Evolutionary conservation across 2,329 filamentous ascomycete species (phyloP).

Genomic region (Botrytis medusae): DNA sequence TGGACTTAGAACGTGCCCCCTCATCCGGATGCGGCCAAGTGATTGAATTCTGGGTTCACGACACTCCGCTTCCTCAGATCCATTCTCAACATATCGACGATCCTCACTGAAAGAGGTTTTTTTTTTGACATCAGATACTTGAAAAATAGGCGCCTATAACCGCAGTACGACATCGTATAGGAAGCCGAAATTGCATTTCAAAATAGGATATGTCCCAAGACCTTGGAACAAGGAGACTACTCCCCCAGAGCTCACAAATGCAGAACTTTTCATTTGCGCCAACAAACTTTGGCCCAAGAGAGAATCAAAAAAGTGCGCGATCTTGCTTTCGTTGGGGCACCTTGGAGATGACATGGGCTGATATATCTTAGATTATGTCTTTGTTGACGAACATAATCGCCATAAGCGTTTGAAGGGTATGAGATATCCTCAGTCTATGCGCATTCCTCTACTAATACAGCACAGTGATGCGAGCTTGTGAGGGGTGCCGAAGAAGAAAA

Average conservation of each 20-base stretch:
- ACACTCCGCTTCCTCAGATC: slow-evolving; percentile 12
- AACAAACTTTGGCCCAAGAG: slow-evolving; percentile 61
- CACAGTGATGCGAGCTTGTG: slow-evolving; percentile 94
- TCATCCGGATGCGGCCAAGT: slow-evolving; percentile 6
- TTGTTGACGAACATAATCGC: slow-evolving; percentile 97
- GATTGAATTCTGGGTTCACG: slow-evolving; percentile 5
- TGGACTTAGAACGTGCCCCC: slow-evolving; percentile 10
- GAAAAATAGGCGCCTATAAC: background rate
- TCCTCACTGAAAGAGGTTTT: background rate
- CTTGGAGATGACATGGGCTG: slow-evolving; percentile 32
- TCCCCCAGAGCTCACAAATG: slow-evolving; percentile 69
- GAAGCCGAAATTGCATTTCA: slow-evolving; percentile 4
- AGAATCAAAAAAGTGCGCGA: slow-evolving; percentile 79
- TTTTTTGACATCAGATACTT: background rate
- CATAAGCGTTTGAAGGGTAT: slow-evolving; percentile 94
- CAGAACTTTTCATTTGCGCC: slow-evolving; percentile 76
- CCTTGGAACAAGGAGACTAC: slow-evolving; percentile 58
- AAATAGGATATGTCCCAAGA: slow-evolving; percentile 59
- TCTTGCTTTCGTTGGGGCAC: background rate
- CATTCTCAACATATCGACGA: background rate
- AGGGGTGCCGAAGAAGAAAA: slow-evolving; percentile 90
- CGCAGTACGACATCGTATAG: background rate
- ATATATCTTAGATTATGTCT: slow-evolving; percentile 80
- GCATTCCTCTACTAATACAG: slow-evolving; percentile 28
- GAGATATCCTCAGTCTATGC: slow-evolving; percentile 7